phyloP scores from a whole-genome alignment of 169 alveolate species.

The Plasmodium berghei region DNA sequence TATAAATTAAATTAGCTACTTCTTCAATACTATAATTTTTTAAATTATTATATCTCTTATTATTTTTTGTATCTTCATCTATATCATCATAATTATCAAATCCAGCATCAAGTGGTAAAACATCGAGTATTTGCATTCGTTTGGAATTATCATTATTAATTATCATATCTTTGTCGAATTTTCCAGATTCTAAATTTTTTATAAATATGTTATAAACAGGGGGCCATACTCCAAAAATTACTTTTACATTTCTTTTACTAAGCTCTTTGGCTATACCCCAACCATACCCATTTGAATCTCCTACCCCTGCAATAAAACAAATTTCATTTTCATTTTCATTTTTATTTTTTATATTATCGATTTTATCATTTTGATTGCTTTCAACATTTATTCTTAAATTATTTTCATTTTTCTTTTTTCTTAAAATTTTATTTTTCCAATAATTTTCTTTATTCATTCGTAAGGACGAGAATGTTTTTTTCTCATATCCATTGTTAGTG shows the following conservation, averaged over 20 bases:
- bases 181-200: constrained; percentile 67
- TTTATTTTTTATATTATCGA: neutral
- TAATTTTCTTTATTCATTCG: neutral
- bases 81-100: constrained; percentile 83
- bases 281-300: constrained; percentile 83
- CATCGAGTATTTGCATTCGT: constrained; percentile 77
- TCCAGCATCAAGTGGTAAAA: constrained; percentile 86
- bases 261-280: constrained; percentile 83
- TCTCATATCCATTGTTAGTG: no score
- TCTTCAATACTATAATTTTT: constrained; percentile 83
- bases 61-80: constrained; percentile 83
- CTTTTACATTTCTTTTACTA: constrained; percentile 78
- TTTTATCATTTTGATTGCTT: neutral
- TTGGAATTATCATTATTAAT: constrained; percentile 37
- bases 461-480: no score
- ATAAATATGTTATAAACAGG: constrained; percentile 79
- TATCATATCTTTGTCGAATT: constrained; percentile 73
- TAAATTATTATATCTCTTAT: constrained; percentile 83
- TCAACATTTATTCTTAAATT: neutral
- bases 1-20: constrained; percentile 71
- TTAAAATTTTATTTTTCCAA: neutral
- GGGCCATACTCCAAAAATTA: constrained; percentile 81
- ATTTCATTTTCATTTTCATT: constrained; percentile 10
- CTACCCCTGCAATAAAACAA: constrained; percentile 80
- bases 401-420: constrained; percentile 14